A percentile compares a stretch with the other conserved stretches of the same genome.
Evolutionary conservation across 495 filamentous ascomycete species (phyloP).

Genomic region (Xylaria palmicola): DNA sequence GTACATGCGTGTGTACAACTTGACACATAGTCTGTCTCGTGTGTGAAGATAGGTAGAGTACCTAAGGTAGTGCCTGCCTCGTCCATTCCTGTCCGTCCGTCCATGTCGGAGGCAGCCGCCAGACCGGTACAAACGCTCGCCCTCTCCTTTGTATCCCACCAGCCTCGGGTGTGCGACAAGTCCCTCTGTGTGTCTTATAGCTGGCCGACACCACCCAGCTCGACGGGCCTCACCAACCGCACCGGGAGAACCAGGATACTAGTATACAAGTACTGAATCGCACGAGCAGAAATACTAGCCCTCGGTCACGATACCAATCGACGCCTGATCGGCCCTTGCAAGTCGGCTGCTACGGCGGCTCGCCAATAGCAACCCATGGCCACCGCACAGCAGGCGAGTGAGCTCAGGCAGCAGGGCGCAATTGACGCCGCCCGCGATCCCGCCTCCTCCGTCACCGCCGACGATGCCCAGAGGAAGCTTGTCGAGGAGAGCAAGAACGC

Average conservation of each 20-base stretch:
- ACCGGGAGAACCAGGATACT: background rate
- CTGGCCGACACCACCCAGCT: too few relatives aligned
- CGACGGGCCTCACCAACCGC: background rate
- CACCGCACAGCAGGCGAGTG: slow-evolving; percentile 40
- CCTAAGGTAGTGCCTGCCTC: background rate
- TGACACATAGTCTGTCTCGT: too few relatives aligned
- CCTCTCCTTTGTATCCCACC: background rate
- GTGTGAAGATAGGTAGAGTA: too few relatives aligned
- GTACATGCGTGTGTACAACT: background rate
- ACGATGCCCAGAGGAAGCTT: slow-evolving; percentile 66
- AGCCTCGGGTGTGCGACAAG: too few relatives aligned
- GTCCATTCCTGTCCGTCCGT: too few relatives aligned
- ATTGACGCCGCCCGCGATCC: slow-evolving; percentile 71
- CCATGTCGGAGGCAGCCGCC: too few relatives aligned
- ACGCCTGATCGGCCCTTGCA: slow-evolving; percentile 5
- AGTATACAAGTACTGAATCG: background rate
- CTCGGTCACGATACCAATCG: background rate
- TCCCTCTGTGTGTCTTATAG: too few relatives aligned
- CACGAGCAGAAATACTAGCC: background rate
- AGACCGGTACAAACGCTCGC: background rate
- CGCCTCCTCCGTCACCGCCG: slow-evolving; percentile 63
- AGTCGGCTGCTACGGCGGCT: slow-evolving; percentile 24
- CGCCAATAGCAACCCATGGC: slow-evolving; percentile 34
- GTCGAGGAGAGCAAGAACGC: slow-evolving; percentile 73
- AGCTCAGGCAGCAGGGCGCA: slow-evolving; percentile 77